Evolutionary conservation across 352 stramenopile species (phyloP).

Genomic region (Blastocystis sp.): DNA sequence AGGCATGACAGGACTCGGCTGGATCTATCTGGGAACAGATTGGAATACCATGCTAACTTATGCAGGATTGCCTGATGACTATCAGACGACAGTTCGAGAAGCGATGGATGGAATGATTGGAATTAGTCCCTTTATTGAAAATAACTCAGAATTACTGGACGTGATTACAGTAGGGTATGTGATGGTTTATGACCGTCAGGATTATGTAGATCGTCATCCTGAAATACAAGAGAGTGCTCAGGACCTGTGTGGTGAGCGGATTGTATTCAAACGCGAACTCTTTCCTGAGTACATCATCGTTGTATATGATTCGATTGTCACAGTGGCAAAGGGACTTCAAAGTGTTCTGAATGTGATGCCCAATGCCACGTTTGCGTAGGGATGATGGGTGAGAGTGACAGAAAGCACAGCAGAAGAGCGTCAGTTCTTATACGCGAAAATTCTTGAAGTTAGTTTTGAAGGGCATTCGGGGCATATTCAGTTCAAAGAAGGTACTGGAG

Average conservation of each 20-base stretch:
- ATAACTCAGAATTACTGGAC: neutral
- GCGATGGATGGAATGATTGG: constrained; percentile 68
- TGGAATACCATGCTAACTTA: constrained; percentile 32
- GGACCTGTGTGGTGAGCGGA: neutral
- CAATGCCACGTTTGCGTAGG: constrained; percentile 23
- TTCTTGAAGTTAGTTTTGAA: neutral
- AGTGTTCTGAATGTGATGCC: neutral
- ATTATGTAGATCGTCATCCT: neutral
- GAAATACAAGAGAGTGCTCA: constrained; percentile 4
- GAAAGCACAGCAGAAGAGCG: neutral
- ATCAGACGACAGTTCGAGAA: neutral
- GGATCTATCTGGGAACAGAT: constrained; percentile 66
- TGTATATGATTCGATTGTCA: constrained; percentile 24
- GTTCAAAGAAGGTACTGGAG: constrained; percentile 17
- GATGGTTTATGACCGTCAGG: neutral
- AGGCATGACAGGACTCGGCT: constrained; percentile 60
- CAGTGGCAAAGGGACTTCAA: neutral
- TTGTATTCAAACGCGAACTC: neutral
- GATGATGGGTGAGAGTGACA: neutral
- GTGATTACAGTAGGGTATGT: neutral
- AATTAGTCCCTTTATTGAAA: constrained; percentile 28
- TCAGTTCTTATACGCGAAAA: constrained; percentile 12
- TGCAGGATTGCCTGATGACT: neutral
- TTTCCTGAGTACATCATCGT: constrained; percentile 55
- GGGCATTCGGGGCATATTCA: neutral